phyloP scores from a whole-genome alignment of 306 rosid genomes.

The Myrica gale region DNA sequence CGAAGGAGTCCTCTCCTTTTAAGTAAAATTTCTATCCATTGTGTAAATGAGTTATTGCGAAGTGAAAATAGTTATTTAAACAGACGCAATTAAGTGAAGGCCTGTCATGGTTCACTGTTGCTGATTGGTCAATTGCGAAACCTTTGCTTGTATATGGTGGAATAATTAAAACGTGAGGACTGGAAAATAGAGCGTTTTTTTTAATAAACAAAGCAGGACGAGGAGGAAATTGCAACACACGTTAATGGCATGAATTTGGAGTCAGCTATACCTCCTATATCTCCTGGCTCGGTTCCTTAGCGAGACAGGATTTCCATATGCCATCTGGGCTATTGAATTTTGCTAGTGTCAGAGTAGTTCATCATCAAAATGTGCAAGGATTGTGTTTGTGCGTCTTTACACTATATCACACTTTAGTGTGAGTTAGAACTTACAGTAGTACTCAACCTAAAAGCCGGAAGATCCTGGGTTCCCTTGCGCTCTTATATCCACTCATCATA shows the following conservation, averaged over 20 bases:
- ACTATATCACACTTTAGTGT: neutral
- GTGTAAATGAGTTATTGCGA: neutral
- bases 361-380: too few relatives aligned
- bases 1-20: neutral
- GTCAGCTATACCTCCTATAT: too few relatives aligned
- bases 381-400: neutral
- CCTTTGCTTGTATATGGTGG: neutral
- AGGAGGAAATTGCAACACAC: neutral
- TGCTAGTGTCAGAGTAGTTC: neutral
- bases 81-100: too few relatives aligned
- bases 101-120: too few relatives aligned
- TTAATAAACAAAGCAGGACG: neutral
- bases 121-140: too few relatives aligned
- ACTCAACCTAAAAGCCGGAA: neutral
- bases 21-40: neutral
- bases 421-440: neutral
- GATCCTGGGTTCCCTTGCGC: neutral
- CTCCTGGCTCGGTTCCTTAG: neutral
- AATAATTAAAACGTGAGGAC: neutral
- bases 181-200: neutral
- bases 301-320: too few relatives aligned
- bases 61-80: too few relatives aligned
- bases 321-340: too few relatives aligned
- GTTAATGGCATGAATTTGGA: too few relatives aligned
- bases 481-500: too few relatives aligned